phyloP scores from a whole-genome alignment of 2,329 filamentous ascomycete genomes.

The Myriosclerotinia scirpicola region DNA sequence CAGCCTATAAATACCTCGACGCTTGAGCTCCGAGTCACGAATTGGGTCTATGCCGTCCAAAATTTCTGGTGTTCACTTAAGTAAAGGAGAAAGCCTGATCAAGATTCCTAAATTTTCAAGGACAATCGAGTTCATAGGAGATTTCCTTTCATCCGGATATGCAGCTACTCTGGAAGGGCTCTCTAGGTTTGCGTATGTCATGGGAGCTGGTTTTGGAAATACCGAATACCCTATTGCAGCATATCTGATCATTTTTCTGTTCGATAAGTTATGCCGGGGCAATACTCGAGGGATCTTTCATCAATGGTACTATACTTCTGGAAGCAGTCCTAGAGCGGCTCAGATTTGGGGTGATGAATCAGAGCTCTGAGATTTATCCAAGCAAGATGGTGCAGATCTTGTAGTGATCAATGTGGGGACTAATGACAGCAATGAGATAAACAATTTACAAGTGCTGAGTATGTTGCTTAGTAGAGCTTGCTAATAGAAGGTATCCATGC shows the following conservation, averaged over 20 bases:
- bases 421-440: conserved; percentile 48
- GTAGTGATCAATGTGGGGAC: conserved; percentile 51
- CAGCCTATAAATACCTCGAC: conserved; percentile 47
- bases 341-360: conserved; percentile 43
- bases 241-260: conserved; percentile 58
- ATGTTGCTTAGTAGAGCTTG: conserved; percentile 46
- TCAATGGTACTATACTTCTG: conserved; percentile 59
- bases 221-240: conserved; percentile 59
- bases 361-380: conserved; percentile 48
- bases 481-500: conserved; percentile 50
- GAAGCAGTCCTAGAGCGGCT: conserved; percentile 44
- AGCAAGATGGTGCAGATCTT: conserved; percentile 46
- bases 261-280: conserved; percentile 57
- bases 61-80: conserved; percentile 53
- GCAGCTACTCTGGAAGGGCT: conserved; percentile 59
- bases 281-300: conserved; percentile 51
- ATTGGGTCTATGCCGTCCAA: conserved; percentile 61
- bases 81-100: conserved; percentile 47
- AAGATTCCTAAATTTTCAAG: conserved; percentile 44
- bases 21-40: conserved; percentile 60
- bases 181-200: conserved; percentile 55
- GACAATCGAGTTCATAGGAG: conserved; percentile 48
- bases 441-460: conserved; percentile 44
- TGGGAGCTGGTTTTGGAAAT: conserved; percentile 56
- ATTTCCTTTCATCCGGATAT: conserved; percentile 55